Base-by-base conservation (phyloP, 2,329 filamentous ascomycete species). In the Byssothecium circinans region DNA sequence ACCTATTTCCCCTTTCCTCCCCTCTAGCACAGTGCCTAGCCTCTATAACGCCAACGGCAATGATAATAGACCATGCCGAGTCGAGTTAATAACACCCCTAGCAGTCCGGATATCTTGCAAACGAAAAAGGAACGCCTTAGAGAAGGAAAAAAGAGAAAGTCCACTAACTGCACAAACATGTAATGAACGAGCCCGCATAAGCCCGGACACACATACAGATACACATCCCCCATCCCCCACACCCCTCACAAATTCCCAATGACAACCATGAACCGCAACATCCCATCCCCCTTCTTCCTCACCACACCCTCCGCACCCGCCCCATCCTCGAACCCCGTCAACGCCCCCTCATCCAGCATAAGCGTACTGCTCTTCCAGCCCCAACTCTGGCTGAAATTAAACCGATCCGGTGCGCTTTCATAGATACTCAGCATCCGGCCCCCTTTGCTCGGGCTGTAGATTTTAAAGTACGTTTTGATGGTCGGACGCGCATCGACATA, bases 381-480 rank as follows among this genome's bases (percentile, higher is more conserved):
- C 80, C 80, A 83, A 52, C 77, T 80, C 66, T 83, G 81, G 38
- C 75, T 78, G 60, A 82, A 82, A 57, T 82, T 82, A 63, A 83
- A 83, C 45, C 74, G 74, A 56, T 82, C 80, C 1, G 80, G 80
- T 4, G 79, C 79, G 37, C 73, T 77, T 53, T 82, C 80, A 54
- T 83, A 83, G n/a, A 83, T 79, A 42, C 75, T 79, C 29, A 83
- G 62, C 72, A 82, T 77, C 12, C 80, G 67, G 2, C 80, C 81
- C n/a, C 79, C 80, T 53, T 81, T 80, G 18, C 73, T 77, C 0
- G 81, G 80, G n/a, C 72, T 77, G 65, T 82, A 83, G 43, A 83
- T 83, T 60, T 83, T 83, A 68, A 83, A 83, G 56, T 83, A 83
- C 0, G 81, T 83, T 57, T 78, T 78, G 62, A 83, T 82, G 1